Evolutionary conservation across 768 basidiomycete genomes (phyloP).

Genomic region (Rubroboletus pulcherrimus): DNA sequence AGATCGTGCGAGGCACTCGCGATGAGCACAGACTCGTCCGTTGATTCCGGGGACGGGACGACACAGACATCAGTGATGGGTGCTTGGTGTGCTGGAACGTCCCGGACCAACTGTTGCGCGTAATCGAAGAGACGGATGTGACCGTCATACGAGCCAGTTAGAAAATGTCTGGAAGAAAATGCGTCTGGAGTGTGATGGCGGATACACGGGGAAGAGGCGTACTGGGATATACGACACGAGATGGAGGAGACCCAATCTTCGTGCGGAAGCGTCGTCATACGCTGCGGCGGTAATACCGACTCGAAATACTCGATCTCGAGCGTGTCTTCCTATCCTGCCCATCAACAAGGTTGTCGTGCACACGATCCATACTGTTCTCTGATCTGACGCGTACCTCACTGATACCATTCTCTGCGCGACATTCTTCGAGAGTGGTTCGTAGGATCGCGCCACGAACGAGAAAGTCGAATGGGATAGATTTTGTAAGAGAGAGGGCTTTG

Average conservation of each 20-base stretch:
- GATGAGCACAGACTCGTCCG: slow-evolving; percentile 38
- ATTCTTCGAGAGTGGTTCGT: slow-evolving; percentile 46
- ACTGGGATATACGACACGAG: slow-evolving; percentile 13
- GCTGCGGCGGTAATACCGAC: slow-evolving; percentile 81
- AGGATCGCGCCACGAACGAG: slow-evolving; percentile 77
- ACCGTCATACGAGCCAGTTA: slow-evolving; percentile 83
- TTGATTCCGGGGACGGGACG: slow-evolving; percentile 37
- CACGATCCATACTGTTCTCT: neutral
- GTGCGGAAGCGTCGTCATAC: slow-evolving; percentile 73
- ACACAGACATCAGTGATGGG: slow-evolving; percentile 65
- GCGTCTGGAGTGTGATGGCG: neutral
- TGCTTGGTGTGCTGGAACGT: slow-evolving; percentile 52
- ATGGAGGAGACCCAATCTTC: slow-evolving; percentile 73
- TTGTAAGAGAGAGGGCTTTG: slow-evolving; percentile 69
- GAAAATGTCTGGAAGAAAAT: slow-evolving; percentile 48
- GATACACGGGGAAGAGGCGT: neutral
- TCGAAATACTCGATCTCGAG: slow-evolving; percentile 91
- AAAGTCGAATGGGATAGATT: slow-evolving; percentile 90
- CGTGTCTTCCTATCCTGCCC: slow-evolving; percentile 66
- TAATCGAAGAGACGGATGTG: slow-evolving; percentile 71
- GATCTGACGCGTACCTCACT: neutral
- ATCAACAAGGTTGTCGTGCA: slow-evolving; percentile 9
- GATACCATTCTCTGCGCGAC: neutral
- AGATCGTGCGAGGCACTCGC: slow-evolving; percentile 80
- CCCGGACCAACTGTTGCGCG: slow-evolving; percentile 52